A percentile compares a stretch with the other conserved stretches of the same genome.
Evolutionary conservation across 139 green algal genomes (phyloP).

Genomic region (Ulvella scutata): DNA sequence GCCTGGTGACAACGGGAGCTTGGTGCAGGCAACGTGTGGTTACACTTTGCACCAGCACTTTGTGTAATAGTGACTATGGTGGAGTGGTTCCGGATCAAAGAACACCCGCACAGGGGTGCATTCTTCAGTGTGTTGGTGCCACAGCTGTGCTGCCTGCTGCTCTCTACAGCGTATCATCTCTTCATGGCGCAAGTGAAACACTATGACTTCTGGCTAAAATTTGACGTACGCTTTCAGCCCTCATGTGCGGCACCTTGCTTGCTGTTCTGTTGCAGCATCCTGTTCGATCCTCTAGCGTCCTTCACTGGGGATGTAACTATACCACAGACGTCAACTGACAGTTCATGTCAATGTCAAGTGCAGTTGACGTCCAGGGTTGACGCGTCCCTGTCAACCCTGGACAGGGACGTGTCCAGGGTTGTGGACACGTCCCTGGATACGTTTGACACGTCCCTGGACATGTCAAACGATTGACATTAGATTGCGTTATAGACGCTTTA

Average conservation of each 20-base stretch:
- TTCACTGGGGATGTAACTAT: too few species aligned
- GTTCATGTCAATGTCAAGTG: too few species aligned
- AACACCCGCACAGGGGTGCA: neutral
- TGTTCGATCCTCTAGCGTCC: too few species aligned
- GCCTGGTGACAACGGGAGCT: neutral
- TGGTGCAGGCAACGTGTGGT: neutral
- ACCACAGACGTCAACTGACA: too few species aligned
- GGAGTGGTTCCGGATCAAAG: neutral
- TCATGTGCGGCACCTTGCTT: too few species aligned
- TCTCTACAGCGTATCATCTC: neutral
- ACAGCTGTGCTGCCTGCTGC: neutral
- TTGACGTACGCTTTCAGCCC: neutral
- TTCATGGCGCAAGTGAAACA: neutral
- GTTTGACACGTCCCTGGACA: too few species aligned
- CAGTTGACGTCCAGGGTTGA: too few species aligned
- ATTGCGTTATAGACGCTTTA: too few species aligned
- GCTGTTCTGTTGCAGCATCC: too few species aligned
- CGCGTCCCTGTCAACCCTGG: neutral
- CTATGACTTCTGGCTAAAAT: neutral
- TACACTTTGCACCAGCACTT: neutral
- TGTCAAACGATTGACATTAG: too few species aligned
- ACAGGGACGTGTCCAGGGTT: conserved; percentile 4
- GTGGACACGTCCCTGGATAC: too few species aligned
- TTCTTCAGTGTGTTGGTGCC: neutral
- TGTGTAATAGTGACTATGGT: neutral